phyloP scores from a whole-genome alignment of 805 yeast species.

The Candida gorgasii region DNA sequence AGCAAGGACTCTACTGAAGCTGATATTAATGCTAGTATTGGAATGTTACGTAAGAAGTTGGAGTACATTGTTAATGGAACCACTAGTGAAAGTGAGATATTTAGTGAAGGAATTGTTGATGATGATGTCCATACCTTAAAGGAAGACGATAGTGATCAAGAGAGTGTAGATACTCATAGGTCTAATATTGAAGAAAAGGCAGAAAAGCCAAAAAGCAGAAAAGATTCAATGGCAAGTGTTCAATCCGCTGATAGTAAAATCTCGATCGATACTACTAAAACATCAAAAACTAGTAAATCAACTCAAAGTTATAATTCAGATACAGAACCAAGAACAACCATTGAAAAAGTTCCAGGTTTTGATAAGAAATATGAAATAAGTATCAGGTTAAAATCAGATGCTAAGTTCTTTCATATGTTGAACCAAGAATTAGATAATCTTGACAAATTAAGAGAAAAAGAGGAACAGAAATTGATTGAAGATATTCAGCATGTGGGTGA shows the following conservation, averaged over 20 bases:
- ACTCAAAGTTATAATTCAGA: neutral
- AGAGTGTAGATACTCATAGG: neutral
- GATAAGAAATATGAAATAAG: constrained; percentile 26
- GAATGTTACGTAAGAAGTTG: constrained; percentile 12
- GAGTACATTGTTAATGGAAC: constrained; percentile 14
- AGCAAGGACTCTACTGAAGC: constrained; percentile 26
- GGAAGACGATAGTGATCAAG: constrained; percentile 3
- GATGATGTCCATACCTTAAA: constrained; percentile 2
- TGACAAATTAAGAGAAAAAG: constrained; percentile 42
- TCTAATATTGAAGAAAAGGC: neutral
- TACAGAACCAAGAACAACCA: constrained; percentile 4
- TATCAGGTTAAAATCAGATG: constrained; percentile 54
- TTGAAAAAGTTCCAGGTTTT: constrained; percentile 9
- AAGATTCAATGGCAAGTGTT: neutral
- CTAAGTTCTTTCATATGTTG: constrained; percentile 59
- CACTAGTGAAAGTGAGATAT: constrained; percentile 11
- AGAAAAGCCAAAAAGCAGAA: no score
- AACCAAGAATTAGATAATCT: constrained; percentile 54
- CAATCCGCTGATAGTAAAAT: neutral
- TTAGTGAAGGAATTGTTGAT: neutral
- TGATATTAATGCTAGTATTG: constrained; percentile 23
- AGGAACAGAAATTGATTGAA: constrained; percentile 42
- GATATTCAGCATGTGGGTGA: constrained; percentile 46
- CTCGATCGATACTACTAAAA: neutral
- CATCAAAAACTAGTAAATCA: constrained; percentile 5